A percentile compares a stretch with the other conserved stretches of the same genome.
phyloP scores from a whole-genome alignment of 345 rosid genomes.

The thale cress (Arabidopsis thaliana) region DNA sequence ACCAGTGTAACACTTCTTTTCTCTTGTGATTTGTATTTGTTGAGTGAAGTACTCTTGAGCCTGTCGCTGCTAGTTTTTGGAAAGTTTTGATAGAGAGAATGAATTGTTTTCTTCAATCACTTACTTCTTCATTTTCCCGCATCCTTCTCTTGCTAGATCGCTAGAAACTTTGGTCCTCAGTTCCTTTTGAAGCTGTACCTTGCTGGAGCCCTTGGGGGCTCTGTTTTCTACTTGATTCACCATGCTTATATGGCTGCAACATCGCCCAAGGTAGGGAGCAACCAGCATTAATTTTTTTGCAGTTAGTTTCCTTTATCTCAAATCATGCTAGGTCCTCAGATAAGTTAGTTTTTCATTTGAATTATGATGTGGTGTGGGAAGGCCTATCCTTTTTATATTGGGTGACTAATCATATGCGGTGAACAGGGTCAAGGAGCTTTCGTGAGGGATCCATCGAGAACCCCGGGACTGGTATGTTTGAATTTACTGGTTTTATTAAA shows the following conservation, averaged over 20 bases:
- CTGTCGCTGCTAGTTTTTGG: neutral
- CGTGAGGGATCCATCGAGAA: conserved; percentile 63
- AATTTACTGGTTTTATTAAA: neutral
- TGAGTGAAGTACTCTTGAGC: conserved; percentile 15
- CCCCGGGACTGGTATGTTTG: conserved; percentile 71
- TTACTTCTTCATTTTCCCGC: conserved; percentile 10
- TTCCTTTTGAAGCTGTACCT: conserved; percentile 74
- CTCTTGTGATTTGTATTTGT: neutral
- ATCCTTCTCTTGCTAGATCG: conserved; percentile 57
- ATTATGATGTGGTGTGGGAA: conserved; percentile 3
- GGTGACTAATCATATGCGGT: conserved; percentile 16
- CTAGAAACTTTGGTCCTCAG: conserved; percentile 67
- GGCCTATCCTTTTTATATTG: conserved; percentile 11
- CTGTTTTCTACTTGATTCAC: conserved; percentile 74
- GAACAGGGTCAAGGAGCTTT: conserved; percentile 58
- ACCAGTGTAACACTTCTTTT: conserved; percentile 57
- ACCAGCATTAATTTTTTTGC: neutral
- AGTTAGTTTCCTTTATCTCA: conserved; percentile 20
- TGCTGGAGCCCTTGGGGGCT: conserved; percentile 85
- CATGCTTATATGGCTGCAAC: conserved; percentile 56
- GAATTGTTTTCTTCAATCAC: conserved; percentile 4
- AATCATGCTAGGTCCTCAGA: conserved; percentile 12
- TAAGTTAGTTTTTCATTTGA: conserved; percentile 15
- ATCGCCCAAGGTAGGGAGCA: conserved; percentile 60
- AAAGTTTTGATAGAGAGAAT: conserved; percentile 9